Base-by-base conservation (phyloP, 1,139 yeast species). In the Wickerhamomyces sp. region DNA sequence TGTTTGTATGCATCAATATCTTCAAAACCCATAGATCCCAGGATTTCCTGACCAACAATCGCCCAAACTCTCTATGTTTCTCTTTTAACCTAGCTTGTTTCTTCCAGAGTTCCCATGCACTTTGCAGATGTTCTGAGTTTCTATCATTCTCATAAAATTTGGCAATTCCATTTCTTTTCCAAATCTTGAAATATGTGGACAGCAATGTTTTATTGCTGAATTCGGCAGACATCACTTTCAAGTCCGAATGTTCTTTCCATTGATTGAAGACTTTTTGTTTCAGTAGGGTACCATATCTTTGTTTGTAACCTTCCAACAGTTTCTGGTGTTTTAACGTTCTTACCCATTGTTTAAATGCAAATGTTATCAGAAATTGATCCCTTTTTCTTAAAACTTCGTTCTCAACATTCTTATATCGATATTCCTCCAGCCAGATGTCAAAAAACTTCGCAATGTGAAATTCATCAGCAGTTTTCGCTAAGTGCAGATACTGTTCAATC, bases 341-440 rank as follows among this genome's bases (percentile, higher is more conserved):
- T 24, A 22, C 33, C 63, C 65, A 62, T 14, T 46, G 45, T 3
- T 43, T 36, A 24, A 61, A 42, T 7, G 51, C 41, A 34, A 49
- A 52, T 28, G 35, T 36, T 20, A 47, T 28, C 14, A 58, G 28
- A 22, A 52, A 37, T 5, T 17, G 10, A 12, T 52, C 44, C 14
- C 59, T 31, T 7, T 33, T 44, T 0, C 15, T 10, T 0, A 31
- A 22, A 1, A 49, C 58, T 7, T 34, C 24, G 6, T 35, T 37
- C 31, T 58, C 60, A 12, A 44, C 37, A 14, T 36, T 26, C 24
- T 42, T 52, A 31, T 44, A 39, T 12, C 41, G 26, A 14, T 43
- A 37, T 3, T 42, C 20, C 3, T 37, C 36, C 4, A 37, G 33
- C 49, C 60, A 48, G 1, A 18, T 32, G 3, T 30, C 24, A 1